Base-by-base conservation (phyloP, 2,329 filamentous ascomycete species). In the Meredithiella fracta region DNA sequence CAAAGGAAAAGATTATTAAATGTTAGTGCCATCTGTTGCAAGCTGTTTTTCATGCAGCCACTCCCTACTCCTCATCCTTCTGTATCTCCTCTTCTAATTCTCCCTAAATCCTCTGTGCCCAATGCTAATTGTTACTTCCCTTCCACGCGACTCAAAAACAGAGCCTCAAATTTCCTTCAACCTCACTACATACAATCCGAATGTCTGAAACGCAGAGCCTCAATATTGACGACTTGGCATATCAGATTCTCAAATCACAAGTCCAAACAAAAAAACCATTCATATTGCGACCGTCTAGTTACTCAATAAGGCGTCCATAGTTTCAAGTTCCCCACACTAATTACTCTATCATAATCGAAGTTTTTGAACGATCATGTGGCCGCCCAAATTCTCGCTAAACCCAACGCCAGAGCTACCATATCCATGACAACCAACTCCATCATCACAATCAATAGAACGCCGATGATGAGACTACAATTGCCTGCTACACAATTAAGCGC, bases 351-450 rank as follows among this genome's bases (percentile, higher is more conserved):
- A 14, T n/a, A 51, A 51, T 51, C 15, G 29, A 51, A 29, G 49
- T 29, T 51, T 51, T 25, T 51, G 49, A 31, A 31, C 7, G 25
- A 14, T 51, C 49, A 51, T 51, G 26, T 51, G 23, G 1, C 9
- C 49, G 14, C 20, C 29, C 29, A n/a, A 29, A 47, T 23, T 11
- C 44, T 47, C 20, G 9, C 29, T 20, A 9, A 22, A 44, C 15
- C n/a, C 8, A n/a, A 44, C 11, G 49, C 49, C 49, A 51, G 49
- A 51, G 49, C 26, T 25, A 51, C 25, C 49, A 51, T 51, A 51
- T 51, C 26, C 49, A 51, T 51, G 49, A 51, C 49, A 51, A 51
- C 49, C n/a, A 22, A 17, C 26, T 29, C 49, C 25, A 25, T 5
- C 25, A 17, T 14, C 17, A 31, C 15, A 11, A 20, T 17, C 20